Conservation (phyloP, 2,329 filamentous ascomycete genomes). For the Myriosclerotinia curreyana region DNA sequence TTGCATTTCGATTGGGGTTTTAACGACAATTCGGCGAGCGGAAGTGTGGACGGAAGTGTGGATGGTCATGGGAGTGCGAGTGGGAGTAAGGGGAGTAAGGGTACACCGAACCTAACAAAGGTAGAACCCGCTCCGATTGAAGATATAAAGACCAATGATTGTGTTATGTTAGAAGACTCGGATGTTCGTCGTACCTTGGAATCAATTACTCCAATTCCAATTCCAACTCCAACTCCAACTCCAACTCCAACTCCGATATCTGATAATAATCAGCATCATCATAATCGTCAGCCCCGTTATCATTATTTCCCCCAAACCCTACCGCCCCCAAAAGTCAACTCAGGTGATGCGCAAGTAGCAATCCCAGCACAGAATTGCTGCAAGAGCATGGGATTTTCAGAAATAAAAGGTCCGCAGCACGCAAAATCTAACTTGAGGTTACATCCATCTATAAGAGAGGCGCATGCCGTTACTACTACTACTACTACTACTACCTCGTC, state of each 20-base stretch:
- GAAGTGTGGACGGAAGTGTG: constrained; percentile 4
- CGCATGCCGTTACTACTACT: too few relatives aligned
- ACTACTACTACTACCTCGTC: constrained; percentile 19
- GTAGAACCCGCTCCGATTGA: background rate
- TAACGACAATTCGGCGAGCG: constrained; percentile 1
- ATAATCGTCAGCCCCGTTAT: constrained; percentile 13
- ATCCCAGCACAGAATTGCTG: constrained; percentile 15
- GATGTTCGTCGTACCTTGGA: background rate
- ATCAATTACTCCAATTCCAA: background rate
- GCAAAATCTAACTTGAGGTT: constrained; percentile 5
- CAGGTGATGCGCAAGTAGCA: constrained; percentile 9
- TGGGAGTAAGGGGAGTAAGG: background rate
- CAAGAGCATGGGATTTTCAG: constrained; percentile 6
- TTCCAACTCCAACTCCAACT: too few relatives aligned
- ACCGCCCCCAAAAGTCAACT: constrained; percentile 11
- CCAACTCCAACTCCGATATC: background rate
- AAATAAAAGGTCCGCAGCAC: constrained; percentile 20
- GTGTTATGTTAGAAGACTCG: background rate
- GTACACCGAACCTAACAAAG: constrained; percentile 11
- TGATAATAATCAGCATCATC: background rate
- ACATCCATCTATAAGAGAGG: constrained; percentile 14
- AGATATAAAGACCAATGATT: background rate
- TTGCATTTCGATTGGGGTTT: background rate
- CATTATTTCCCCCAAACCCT: constrained; percentile 12
- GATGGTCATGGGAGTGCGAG: background rate